phyloP scores from a whole-genome alignment of 1,284 basidiomycete species.

The Fomitopsis palustris region DNA sequence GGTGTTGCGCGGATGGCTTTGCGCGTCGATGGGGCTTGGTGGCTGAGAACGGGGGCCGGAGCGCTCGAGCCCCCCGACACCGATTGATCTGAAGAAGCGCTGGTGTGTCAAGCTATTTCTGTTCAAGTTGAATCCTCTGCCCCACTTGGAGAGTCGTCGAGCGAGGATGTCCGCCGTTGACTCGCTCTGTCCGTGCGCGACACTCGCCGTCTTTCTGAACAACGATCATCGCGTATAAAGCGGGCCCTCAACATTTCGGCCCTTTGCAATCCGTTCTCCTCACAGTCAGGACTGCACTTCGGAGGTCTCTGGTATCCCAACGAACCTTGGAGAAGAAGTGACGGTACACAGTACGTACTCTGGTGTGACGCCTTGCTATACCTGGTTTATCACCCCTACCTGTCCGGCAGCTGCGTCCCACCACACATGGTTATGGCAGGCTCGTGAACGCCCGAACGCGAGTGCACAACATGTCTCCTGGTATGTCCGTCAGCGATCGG shows the following conservation, averaged over 20 bases:
- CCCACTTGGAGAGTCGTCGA: too few relatives aligned
- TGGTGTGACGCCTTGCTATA: not conserved
- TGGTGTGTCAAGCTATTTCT: too few relatives aligned
- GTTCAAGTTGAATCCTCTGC: too few relatives aligned
- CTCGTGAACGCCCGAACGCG: not conserved
- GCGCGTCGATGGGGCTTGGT: not conserved
- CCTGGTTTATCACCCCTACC: not conserved
- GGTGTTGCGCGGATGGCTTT: slow-evolving; percentile 20
- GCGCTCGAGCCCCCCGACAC: slow-evolving; percentile 13
- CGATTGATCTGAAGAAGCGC: not conserved
- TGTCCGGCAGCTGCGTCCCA: not conserved
- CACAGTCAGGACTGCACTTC: too few relatives aligned
- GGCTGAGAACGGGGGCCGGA: not conserved
- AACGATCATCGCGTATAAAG: too few relatives aligned
- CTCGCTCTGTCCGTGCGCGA: too few relatives aligned
- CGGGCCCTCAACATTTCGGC: too few relatives aligned
- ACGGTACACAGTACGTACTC: not conserved
- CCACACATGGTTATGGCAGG: not conserved
- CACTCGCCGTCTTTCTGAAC: too few relatives aligned
- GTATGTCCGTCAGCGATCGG: not conserved
- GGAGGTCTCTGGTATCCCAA: not conserved
- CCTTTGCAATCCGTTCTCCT: too few relatives aligned
- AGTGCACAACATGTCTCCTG: not conserved
- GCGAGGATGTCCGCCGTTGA: too few relatives aligned
- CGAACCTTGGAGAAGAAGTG: not conserved